Conservation (phyloP, 2,329 filamentous ascomycete species). For the Ustulina deusta region DNA sequence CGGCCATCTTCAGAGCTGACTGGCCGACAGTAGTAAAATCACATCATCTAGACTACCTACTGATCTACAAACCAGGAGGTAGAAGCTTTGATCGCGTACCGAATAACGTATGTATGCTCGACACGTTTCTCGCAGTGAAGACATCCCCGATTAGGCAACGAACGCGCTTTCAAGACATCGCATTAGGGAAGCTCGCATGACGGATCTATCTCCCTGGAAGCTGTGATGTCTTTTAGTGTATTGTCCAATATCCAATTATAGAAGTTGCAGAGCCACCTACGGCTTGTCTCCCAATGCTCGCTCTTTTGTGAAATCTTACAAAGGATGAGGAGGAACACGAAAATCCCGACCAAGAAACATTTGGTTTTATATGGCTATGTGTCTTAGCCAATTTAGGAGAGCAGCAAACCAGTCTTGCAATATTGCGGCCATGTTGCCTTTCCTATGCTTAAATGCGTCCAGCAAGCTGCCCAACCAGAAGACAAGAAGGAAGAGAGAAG, state of each 20-base stretch:
- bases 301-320: not conserved
- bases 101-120: not conserved
- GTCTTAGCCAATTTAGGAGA: conserved; percentile 30
- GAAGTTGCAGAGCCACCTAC: not conserved
- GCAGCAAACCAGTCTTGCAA: conserved; percentile 26
- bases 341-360: not conserved
- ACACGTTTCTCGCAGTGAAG: not conserved
- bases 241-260: conserved; percentile 10
- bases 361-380: conserved; percentile 13
- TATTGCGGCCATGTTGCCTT: conserved; percentile 26
- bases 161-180: conserved; percentile 2
- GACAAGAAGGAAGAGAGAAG: not conserved
- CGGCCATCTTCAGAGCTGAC: not conserved
- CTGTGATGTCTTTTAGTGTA: not conserved
- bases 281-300: not conserved
- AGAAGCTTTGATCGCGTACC: not conserved
- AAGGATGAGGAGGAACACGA: conserved; percentile 4
- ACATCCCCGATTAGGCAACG: conserved; percentile 15
- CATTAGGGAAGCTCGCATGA: conserved; percentile 4
- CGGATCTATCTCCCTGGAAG: not conserved
- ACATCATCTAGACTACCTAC: not conserved
- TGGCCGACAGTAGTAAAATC: not conserved
- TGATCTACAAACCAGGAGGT: not conserved
- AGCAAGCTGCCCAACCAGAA: not conserved
- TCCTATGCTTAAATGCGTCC: not conserved